These are phyloP conservation scores for Teratosphaeria gauchensis DNA, from an alignment of 2,329 filamentous ascomycete species.

Conservation along the genomic window DNA sequence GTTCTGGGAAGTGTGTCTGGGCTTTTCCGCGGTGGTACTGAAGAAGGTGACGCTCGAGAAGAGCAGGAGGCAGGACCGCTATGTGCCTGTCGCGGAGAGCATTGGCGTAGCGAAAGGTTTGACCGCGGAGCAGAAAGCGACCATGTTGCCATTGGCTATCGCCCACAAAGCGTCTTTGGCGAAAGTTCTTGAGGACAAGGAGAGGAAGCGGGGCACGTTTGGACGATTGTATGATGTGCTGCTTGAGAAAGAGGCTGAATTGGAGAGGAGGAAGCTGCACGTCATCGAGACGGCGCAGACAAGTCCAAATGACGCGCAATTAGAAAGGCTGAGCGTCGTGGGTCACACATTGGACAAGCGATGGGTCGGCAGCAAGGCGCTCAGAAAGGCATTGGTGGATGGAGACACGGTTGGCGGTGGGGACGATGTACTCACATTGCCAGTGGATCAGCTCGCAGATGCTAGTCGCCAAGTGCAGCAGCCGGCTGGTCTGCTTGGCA, in stretches of 20 bases:
- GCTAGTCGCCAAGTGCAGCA: constrained; percentile 40
- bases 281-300: constrained; percentile 9
- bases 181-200: constrained; percentile 50
- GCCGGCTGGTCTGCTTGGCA: constrained; percentile 51
- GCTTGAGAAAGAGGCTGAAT: constrained; percentile 30
- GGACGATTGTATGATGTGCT: constrained; percentile 51
- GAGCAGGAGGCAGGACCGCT: constrained; percentile 23
- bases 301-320: constrained; percentile 14
- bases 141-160: constrained; percentile 56
- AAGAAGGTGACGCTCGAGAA: constrained; percentile 49
- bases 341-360: constrained; percentile 57
- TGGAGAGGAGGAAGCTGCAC: constrained; percentile 43
- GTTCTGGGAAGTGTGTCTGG: constrained; percentile 73
- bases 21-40: constrained; percentile 75
- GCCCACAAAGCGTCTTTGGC: constrained; percentile 61
- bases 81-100: constrained; percentile 40
- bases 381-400: constrained; percentile 61
- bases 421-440: constrained; percentile 51
- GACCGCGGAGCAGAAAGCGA: constrained; percentile 24
- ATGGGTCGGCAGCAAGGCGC: constrained; percentile 69
- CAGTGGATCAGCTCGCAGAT: constrained; percentile 66
- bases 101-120: constrained; percentile 35
- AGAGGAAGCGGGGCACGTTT: constrained; percentile 50
- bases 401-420: constrained; percentile 50
- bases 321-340: constrained; percentile 27